phyloP scores from a whole-genome alignment of 78 protist genomes.

The Dictyostelium intermedium region DNA sequence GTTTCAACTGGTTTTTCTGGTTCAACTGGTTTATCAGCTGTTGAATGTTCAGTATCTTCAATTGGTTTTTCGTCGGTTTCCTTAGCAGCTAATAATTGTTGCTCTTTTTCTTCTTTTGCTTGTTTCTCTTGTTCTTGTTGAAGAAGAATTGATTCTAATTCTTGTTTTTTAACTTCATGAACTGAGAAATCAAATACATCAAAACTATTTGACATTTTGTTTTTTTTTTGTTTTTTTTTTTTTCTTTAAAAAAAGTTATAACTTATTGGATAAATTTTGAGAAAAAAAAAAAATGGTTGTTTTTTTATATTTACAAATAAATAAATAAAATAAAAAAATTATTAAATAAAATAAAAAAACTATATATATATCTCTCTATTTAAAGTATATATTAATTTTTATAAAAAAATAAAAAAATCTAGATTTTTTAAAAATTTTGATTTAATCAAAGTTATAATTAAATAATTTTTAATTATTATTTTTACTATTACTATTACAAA shows the following conservation, averaged over 20 bases:
- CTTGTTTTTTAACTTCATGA: conserved; percentile 47
- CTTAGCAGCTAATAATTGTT: neutral
- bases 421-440: too few relatives aligned
- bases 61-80: neutral
- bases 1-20: too few relatives aligned
- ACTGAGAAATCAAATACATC: conserved; percentile 35
- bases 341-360: too few relatives aligned
- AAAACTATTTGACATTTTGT: neutral
- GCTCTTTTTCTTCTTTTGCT: neutral
- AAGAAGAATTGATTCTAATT: conserved; percentile 2
- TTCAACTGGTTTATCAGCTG: neutral
- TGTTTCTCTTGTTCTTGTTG: conserved; percentile 10
- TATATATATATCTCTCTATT: too few relatives aligned
- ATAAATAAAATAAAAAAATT: too few relatives aligned
- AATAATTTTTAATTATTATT: too few relatives aligned
- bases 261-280: too few relatives aligned
- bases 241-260: too few relatives aligned
- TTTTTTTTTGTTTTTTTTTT: neutral
- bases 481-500: too few relatives aligned
- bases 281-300: neutral
- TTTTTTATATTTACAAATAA: neutral
- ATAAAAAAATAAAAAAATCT: too few relatives aligned
- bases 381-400: too few relatives aligned
- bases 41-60: neutral
- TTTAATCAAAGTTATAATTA: too few relatives aligned